phyloP scores from a whole-genome alignment of 257 asterid species.

The Misopates orontium region DNA sequence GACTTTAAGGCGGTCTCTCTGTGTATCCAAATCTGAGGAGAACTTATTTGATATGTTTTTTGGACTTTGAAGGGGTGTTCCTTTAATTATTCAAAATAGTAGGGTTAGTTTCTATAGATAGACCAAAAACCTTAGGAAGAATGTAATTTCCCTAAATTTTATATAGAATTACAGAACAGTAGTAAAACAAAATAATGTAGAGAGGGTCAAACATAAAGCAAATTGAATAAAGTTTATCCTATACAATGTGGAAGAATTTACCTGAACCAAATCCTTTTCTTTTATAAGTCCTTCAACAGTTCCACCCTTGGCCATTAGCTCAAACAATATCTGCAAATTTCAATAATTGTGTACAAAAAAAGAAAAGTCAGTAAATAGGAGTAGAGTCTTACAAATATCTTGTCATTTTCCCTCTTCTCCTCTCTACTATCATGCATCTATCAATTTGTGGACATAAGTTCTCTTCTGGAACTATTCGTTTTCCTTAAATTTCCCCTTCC shows the following conservation, averaged over 20 bases:
- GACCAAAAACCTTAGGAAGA: too few species aligned
- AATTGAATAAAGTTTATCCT: background rate
- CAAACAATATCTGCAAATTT: slow-evolving; percentile 72
- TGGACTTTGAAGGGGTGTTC: slow-evolving; percentile 80
- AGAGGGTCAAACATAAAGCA: too few species aligned
- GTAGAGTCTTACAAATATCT: too few species aligned
- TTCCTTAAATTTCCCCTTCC: too few species aligned
- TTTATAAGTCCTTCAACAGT: slow-evolving; percentile 85
- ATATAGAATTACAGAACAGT: background rate
- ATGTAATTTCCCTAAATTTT: too few species aligned
- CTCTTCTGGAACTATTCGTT: too few species aligned
- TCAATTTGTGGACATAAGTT: too few species aligned
- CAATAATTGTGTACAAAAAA: slow-evolving; percentile 5
- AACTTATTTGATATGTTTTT: slow-evolving; percentile 86
- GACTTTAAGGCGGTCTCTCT: too few species aligned
- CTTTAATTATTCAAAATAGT: slow-evolving; percentile 12
- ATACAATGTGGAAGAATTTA: too few species aligned
- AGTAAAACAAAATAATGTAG: too few species aligned
- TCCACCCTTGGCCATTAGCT: slow-evolving; percentile 89
- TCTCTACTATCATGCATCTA: too few species aligned
- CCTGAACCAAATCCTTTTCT: slow-evolving; percentile 97
- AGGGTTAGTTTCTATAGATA: background rate
- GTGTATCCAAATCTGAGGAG: slow-evolving; percentile 57
- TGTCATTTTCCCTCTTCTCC: too few species aligned
- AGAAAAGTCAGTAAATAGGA: background rate